A percentile compares a stretch with the other conserved stretches of the same genome.
Evolutionary conservation across 768 basidiomycete species (phyloP).

Genomic region (Chalciporus piperatus): DNA sequence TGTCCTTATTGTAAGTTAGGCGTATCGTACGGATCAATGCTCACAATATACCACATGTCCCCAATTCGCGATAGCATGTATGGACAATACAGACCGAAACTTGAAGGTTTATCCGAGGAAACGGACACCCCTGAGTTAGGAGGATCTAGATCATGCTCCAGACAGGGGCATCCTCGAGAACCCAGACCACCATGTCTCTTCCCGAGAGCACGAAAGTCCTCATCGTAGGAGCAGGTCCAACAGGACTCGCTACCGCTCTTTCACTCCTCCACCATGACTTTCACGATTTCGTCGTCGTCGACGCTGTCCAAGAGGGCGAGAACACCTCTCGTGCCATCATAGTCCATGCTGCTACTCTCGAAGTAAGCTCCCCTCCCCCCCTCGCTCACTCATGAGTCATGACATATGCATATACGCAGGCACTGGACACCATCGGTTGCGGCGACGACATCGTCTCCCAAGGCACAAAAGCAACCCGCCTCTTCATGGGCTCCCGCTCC

Average conservation of each 20-base stretch:
- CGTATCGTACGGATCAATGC: neutral
- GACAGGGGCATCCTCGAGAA: neutral
- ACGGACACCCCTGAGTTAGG: neutral
- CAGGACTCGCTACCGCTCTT: conserved; percentile 44
- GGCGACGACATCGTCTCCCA: conserved; percentile 36
- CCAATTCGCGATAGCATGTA: too few species aligned
- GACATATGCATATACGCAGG: conserved; percentile 26
- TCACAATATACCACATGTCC: neutral
- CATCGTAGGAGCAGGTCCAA: conserved; percentile 49
- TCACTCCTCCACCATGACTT: conserved; percentile 40
- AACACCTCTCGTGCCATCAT: conserved; percentile 42
- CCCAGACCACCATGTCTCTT: neutral
- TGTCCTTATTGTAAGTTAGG: too few species aligned
- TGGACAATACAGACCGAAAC: too few species aligned
- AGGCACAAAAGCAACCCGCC: conserved; percentile 31
- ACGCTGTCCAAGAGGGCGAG: conserved; percentile 29
- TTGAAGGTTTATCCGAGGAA: too few species aligned
- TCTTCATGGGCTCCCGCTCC: conserved; percentile 32
- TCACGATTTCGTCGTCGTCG: conserved; percentile 42
- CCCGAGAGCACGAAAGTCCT: conserved; percentile 39
- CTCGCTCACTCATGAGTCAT: conserved; percentile 11
- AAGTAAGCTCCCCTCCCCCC: conserved; percentile 29
- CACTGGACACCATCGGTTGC: conserved; percentile 40
- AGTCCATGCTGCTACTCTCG: conserved; percentile 49
- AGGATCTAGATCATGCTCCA: too few species aligned